These are phyloP conservation scores for Suillus decipiens DNA, from an alignment of 768 basidiomycete genomes.

Conservation along the genomic window DNA sequence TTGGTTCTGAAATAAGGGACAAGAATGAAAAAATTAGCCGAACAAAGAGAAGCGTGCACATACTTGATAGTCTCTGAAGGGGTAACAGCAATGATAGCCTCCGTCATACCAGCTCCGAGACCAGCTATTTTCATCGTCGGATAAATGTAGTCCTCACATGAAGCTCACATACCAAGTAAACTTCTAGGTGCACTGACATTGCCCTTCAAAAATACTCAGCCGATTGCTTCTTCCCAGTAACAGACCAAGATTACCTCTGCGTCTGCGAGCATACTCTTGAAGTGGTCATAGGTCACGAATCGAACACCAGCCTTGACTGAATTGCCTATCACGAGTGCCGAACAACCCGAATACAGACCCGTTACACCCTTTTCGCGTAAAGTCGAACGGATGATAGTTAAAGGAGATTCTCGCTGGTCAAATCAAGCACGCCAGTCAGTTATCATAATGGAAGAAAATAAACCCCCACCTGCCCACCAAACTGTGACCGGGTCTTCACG, in stretches of 20 bases:
- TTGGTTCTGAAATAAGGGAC: slow-evolving; percentile 73
- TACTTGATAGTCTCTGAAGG: slow-evolving; percentile 99
- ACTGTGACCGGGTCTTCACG: slow-evolving; percentile 93
- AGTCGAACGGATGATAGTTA: slow-evolving; percentile 76
- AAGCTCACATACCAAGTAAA: slow-evolving; percentile 61
- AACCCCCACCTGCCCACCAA: slow-evolving; percentile 67
- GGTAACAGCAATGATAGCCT: slow-evolving; percentile 93
- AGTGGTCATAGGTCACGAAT: slow-evolving; percentile 93
- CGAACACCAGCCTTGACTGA: slow-evolving; percentile 93
- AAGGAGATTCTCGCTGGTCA: slow-evolving; percentile 61
- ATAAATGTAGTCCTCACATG: slow-evolving; percentile 1
- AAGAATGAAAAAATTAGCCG: neutral
- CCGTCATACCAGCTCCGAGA: slow-evolving; percentile 86
- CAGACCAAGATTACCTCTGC: slow-evolving; percentile 53
- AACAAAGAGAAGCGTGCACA: slow-evolving; percentile 24
- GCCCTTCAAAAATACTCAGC: slow-evolving; percentile 51
- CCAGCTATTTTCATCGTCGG: slow-evolving; percentile 49
- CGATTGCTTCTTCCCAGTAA: neutral
- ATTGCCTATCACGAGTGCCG: slow-evolving; percentile 89
- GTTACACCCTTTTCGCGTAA: slow-evolving; percentile 70
- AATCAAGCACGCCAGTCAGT: neutral
- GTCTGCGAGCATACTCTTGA: slow-evolving; percentile 84
- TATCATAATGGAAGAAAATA: neutral
- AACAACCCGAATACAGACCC: slow-evolving; percentile 93
- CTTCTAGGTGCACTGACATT: slow-evolving; percentile 88